Evolutionary conservation across 176 grass and related monocot species (phyloP), one percentile per base, ranked within the genome.

Genomic region (Hyparrhenia diplandra): DNA sequence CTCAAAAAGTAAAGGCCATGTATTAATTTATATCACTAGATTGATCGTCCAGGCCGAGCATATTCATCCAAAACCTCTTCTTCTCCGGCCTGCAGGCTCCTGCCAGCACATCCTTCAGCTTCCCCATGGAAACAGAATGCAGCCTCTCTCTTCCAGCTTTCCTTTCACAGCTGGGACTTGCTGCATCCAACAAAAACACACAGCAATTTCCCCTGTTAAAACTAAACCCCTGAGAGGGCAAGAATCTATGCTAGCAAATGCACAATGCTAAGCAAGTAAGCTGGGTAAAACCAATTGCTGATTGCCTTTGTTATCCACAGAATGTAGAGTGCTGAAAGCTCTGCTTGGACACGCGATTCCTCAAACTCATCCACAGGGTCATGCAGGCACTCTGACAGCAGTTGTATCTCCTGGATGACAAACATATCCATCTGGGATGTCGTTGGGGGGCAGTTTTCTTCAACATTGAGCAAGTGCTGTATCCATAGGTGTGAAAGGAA

Each of bases 401-500:
- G 80, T 69, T 84, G 13, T 47, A 94, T 71, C 82, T 97, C 95
- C 87, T 84, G 64, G 18, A 57, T 61, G 61, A 92, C 66, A 84
- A 97, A 94, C 23, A 82, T 49, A 76, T 90, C 76, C 43, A 86
- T 45, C 14, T 54, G 67, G 9, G 87, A 87, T 27, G n/a, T 42
- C 6, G 25, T 61, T 42, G 69, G 18, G 4, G 24, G 20, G 24
- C 68, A 52, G 42, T 43, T 87, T 60, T 80, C 79, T 35, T 83
- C 35, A 21, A 75, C 10, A 10, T 20, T 34, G 18, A 78, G 28
- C 64, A 82, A 87, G 31, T 74, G 87, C 17, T 81, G 81, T 87
- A 94, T 71, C 92, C 92, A 94, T 71, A 70, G 86, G 16, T 75
- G 84, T 16, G 90, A 90, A 69, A 94, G 95, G 84, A 98, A 92